Conservation (phyloP, 495 filamentous ascomycete species). For the Aspergillus cavernicola region DNA sequence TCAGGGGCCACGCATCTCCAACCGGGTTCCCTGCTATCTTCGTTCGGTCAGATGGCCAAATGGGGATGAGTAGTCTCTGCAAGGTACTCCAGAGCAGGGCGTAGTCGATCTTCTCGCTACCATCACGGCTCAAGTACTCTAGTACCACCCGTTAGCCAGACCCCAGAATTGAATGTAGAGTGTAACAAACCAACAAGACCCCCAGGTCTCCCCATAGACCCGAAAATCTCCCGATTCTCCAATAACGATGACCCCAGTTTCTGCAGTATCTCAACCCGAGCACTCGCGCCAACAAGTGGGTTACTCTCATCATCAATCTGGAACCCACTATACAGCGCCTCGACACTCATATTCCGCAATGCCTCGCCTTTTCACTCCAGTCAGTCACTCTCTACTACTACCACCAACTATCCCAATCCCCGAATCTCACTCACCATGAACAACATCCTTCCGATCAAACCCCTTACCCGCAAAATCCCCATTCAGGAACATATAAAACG, state of each 20-base stretch:
- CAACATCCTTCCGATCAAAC: slow-evolving; percentile 17
- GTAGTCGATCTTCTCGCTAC: slow-evolving; percentile 25
- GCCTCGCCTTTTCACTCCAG: slow-evolving; percentile 16
- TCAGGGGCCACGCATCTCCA: slow-evolving; percentile 56
- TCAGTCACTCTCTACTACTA: not conserved
- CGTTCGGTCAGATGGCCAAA: slow-evolving; percentile 55
- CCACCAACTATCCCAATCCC: too few species aligned
- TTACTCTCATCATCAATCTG: slow-evolving; percentile 46
- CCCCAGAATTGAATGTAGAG: not conserved
- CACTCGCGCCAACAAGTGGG: slow-evolving; percentile 48
- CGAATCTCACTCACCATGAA: slow-evolving; percentile 25
- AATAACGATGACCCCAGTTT: slow-evolving; percentile 46
- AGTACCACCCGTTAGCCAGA: not conserved
- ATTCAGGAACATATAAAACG: slow-evolving; percentile 55
- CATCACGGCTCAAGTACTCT: slow-evolving; percentile 47
- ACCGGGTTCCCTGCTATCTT: slow-evolving; percentile 47
- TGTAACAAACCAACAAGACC: slow-evolving; percentile 48
- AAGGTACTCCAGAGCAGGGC: slow-evolving; percentile 45
- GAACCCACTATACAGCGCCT: slow-evolving; percentile 24
- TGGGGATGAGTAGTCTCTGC: slow-evolving; percentile 47
- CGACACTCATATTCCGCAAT: slow-evolving; percentile 15
- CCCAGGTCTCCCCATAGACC: slow-evolving; percentile 47
- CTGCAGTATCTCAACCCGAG: slow-evolving; percentile 46
- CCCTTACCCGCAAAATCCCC: slow-evolving; percentile 40
- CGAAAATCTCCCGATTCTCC: slow-evolving; percentile 47